Conservation (phyloP, 495 filamentous ascomycete genomes). For the Neurospora cerealis region DNA sequence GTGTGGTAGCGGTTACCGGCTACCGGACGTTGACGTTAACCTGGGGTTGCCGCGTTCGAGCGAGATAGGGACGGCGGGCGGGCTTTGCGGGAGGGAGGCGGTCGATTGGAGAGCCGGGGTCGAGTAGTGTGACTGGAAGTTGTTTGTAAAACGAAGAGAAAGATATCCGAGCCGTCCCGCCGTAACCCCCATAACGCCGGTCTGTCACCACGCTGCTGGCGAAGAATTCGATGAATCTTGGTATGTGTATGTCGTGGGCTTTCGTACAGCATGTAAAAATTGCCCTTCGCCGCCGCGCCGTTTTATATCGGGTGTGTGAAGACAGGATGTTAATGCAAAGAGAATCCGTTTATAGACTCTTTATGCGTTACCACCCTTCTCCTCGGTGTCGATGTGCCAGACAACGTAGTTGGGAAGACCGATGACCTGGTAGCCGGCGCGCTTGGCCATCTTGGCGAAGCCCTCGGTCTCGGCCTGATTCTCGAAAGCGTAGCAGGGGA, state of each 20-base stretch:
- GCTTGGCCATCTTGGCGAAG: constrained; percentile 97
- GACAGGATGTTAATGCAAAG: background rate
- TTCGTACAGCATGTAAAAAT: constrained; percentile 25
- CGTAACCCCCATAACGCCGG: constrained; percentile 8
- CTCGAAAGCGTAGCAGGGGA: constrained; percentile 93
- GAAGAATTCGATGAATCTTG: constrained; percentile 18
- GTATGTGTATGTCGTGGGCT: constrained; percentile 21
- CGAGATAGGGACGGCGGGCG: background rate
- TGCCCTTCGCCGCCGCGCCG: constrained; percentile 15
- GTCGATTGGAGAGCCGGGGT: background rate
- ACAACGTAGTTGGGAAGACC: constrained; percentile 96
- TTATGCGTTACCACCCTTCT: constrained; percentile 77
- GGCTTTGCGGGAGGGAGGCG: background rate
- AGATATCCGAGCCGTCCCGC: constrained; percentile 10
- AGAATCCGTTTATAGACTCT: background rate
- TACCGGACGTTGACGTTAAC: background rate
- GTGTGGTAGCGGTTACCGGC: background rate
- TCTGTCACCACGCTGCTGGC: constrained; percentile 4
- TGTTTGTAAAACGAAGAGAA: constrained; percentile 2
- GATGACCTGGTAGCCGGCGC: constrained; percentile 84
- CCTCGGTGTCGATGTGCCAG: constrained; percentile 98
- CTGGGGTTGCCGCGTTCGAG: background rate
- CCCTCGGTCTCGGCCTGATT: constrained; percentile 99
- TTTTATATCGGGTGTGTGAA: background rate
- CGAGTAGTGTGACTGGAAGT: background rate